A percentile compares a stretch with the other conserved stretches of the same genome.
phyloP scores from a whole-genome alignment of 2,329 filamentous ascomycete species.

The Penicillium thymicola region DNA sequence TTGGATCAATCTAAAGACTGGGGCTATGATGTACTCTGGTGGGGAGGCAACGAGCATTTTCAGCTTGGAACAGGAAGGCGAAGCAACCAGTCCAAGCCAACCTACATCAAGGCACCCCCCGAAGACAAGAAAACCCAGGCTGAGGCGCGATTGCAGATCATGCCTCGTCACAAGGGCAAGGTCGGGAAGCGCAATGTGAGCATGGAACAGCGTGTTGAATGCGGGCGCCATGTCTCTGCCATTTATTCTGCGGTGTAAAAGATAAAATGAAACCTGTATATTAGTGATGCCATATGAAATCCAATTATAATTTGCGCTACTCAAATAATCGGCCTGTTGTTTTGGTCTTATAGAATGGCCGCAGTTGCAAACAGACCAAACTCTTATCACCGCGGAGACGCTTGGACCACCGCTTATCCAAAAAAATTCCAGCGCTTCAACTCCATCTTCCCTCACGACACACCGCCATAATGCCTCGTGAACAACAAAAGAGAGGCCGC shows the following conservation, averaged over 20 bases:
- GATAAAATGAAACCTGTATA: constrained; percentile 12
- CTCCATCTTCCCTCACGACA: constrained; percentile 5
- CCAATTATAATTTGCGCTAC: constrained; percentile 1
- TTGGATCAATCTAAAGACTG: constrained; percentile 73
- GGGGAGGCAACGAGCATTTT: constrained; percentile 91
- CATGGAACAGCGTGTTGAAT: constrained; percentile 84
- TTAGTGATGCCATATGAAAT: constrained; percentile 16
- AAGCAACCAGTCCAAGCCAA: constrained; percentile 71
- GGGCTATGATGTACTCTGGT: constrained; percentile 86
- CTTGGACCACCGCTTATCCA: constrained; percentile 41
- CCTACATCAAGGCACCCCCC: constrained; percentile 73
- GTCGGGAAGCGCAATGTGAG: constrained; percentile 68
- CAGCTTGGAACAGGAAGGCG: constrained; percentile 90
- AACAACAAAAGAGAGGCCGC: constrained; percentile 48
- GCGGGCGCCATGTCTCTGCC: constrained; percentile 75
- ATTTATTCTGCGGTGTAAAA: constrained; percentile 68
- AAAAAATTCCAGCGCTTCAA: constrained; percentile 26
- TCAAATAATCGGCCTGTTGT: background rate
- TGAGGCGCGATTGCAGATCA: constrained; percentile 74
- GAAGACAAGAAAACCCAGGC: constrained; percentile 59
- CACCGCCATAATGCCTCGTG: constrained; percentile 42
- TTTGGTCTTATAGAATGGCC: background rate
- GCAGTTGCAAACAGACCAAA: constrained; percentile 35
- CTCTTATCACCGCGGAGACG: constrained; percentile 21
- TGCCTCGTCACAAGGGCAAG: constrained; percentile 68